Conservation (phyloP, 2,329 filamentous ascomycete genomes). For the Ascochyta fabae region DNA sequence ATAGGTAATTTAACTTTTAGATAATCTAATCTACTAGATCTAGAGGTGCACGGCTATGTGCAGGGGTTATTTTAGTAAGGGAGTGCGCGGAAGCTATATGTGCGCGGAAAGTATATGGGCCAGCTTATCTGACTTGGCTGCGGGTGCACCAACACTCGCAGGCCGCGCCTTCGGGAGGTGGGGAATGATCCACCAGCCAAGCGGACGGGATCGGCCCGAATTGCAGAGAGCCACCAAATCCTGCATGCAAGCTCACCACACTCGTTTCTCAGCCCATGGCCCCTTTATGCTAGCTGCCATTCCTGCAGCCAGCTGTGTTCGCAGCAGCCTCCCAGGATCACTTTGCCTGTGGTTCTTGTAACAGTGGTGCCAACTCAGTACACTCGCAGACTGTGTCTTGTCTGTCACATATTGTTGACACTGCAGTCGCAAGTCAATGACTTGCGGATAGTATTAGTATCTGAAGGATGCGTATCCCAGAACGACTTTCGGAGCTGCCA, state of each 20-base stretch:
- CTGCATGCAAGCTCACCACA: neutral
- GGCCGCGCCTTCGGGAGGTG: neutral
- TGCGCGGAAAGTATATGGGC: too few relatives aligned
- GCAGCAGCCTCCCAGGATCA: neutral
- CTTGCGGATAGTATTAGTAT: neutral
- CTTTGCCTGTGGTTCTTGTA: too few relatives aligned
- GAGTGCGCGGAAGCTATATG: too few relatives aligned
- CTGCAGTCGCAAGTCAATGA: neutral
- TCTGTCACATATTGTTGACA: neutral
- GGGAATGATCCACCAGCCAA: neutral
- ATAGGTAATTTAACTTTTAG: too few relatives aligned
- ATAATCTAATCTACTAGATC: too few relatives aligned
- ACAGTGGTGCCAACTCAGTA: neutral
- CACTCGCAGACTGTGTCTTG: neutral
- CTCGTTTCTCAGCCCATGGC: neutral
- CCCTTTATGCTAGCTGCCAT: neutral
- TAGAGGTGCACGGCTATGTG: too few relatives aligned
- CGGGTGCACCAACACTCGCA: neutral
- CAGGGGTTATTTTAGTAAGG: too few relatives aligned
- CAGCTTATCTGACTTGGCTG: neutral
- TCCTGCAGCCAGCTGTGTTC: neutral
- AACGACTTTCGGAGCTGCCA: neutral
- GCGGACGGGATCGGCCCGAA: neutral
- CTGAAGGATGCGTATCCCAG: neutral
- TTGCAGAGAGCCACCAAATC: constrained; percentile 1